These are phyloP conservation scores for Luffa acutangula DNA, from an alignment of 306 rosid species.

Conservation along the genomic window DNA sequence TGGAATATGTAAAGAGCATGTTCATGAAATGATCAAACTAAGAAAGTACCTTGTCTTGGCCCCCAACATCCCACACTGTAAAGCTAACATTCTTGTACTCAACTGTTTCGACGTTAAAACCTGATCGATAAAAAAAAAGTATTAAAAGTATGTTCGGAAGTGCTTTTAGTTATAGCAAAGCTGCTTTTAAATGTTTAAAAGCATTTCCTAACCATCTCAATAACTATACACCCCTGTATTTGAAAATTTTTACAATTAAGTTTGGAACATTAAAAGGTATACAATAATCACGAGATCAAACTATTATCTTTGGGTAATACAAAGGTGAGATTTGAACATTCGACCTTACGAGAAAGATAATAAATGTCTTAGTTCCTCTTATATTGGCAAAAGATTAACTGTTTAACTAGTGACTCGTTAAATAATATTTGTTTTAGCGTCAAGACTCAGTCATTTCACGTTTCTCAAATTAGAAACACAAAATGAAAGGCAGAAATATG, in stretches of 20 bases:
- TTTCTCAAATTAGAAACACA: neutral
- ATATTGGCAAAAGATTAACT: no score
- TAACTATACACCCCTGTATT: neutral
- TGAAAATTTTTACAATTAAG: no score
- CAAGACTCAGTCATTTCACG: neutral
- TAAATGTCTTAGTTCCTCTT: no score
- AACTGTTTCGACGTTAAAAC: constrained; percentile 80
- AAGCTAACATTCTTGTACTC: constrained; percentile 87
- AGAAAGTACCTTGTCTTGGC: constrained; percentile 66
- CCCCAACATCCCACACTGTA: constrained; percentile 96
- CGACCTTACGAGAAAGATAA: no score
- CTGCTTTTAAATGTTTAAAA: no score
- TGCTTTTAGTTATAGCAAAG: neutral
- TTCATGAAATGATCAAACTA: neutral
- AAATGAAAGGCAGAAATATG: neutral
- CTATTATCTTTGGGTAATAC: no score
- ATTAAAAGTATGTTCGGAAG: neutral
- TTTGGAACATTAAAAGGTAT: neutral
- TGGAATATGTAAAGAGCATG: neutral
- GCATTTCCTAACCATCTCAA: neutral
- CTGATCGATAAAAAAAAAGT: constrained; percentile 18
- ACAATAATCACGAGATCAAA: neutral
- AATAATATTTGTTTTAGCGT: neutral
- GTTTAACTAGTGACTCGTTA: neutral
- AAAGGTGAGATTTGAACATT: no score